Percentiles rank a stretch among this genome's conserved stretches.
phyloP scores from a whole-genome alignment of 2,329 filamentous ascomycete species.

The Dactylonectria macrodidyma region DNA sequence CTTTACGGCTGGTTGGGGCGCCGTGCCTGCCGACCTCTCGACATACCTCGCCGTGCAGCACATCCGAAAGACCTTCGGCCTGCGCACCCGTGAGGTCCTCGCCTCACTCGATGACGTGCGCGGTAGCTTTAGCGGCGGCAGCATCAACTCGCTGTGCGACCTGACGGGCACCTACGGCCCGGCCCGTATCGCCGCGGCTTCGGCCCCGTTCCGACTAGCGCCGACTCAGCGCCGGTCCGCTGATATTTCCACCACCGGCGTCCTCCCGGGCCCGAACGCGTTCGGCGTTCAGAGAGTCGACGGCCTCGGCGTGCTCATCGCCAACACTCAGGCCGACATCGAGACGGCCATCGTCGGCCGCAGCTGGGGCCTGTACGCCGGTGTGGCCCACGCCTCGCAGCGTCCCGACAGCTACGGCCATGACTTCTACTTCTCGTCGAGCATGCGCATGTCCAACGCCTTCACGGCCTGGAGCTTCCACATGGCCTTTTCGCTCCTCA shows the following conservation, averaged over 20 bases:
- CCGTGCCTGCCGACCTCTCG: conserved; percentile 38
- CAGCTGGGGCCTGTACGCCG: conserved; percentile 35
- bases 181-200: conserved; percentile 13
- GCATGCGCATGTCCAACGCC: conserved; percentile 17
- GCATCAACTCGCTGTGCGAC: conserved; percentile 37
- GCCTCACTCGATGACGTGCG: conserved; percentile 29
- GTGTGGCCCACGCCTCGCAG: conserved; percentile 8
- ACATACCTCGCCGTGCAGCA: conserved; percentile 33
- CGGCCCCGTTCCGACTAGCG: conserved; percentile 8
- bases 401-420: conserved; percentile 19
- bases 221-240: not conserved
- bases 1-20: conserved; percentile 37
- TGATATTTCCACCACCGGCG: not conserved
- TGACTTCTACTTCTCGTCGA: conserved; percentile 21
- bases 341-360: conserved; percentile 37
- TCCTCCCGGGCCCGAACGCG: conserved; percentile 8
- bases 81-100: conserved; percentile 33
- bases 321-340: conserved; percentile 32
- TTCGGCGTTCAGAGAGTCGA: conserved; percentile 8
- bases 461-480: conserved; percentile 21
- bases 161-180: conserved; percentile 4
- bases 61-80: conserved; percentile 25
- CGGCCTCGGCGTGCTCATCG: conserved; percentile 24
- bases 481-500: conserved; percentile 23
- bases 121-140: conserved; percentile 38